Conservation (phyloP, 257 asterid genomes). For the Fraxinus quadrangulata region DNA sequence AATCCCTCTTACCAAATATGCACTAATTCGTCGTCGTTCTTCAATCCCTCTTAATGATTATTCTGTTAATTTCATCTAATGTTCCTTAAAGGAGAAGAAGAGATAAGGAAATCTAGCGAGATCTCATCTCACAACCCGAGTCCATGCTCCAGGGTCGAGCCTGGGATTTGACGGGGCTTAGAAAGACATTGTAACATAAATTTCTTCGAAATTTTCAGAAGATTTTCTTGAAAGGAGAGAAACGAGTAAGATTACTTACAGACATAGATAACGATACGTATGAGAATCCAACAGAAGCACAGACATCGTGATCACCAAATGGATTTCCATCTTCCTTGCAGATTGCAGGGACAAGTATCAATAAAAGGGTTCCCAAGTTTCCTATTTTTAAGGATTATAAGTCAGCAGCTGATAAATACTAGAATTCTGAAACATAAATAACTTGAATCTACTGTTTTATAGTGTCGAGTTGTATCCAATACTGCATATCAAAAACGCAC, state of each 20-base stretch:
- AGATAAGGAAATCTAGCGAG: neutral
- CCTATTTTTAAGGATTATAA: slow-evolving; percentile 41
- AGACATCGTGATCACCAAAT: slow-evolving; percentile 61
- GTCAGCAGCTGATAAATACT: neutral
- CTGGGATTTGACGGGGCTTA: neutral
- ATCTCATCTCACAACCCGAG: neutral
- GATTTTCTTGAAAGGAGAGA: neutral
- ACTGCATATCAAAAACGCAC: neutral
- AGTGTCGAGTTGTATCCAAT: neutral
- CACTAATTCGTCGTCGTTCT: too few species aligned
- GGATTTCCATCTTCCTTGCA: slow-evolving; percentile 75
- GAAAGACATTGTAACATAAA: slow-evolving; percentile 3
- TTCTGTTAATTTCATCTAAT: neutral
- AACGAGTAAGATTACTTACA: slow-evolving; percentile 32
- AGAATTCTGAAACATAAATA: too few species aligned
- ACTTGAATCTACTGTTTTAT: too few species aligned
- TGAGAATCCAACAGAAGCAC: slow-evolving; percentile 57
- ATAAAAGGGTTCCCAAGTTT: slow-evolving; percentile 73
- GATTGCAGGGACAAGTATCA: slow-evolving; percentile 76
- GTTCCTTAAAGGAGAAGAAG: neutral
- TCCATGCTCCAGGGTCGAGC: neutral
- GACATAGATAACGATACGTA: slow-evolving; percentile 92
- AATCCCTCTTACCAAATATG: neutral
- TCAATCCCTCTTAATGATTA: neutral
- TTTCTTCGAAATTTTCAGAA: neutral